Evolutionary conservation across 148 eudicot genomes (phyloP).

Genomic region (Beta vulgaris): DNA sequence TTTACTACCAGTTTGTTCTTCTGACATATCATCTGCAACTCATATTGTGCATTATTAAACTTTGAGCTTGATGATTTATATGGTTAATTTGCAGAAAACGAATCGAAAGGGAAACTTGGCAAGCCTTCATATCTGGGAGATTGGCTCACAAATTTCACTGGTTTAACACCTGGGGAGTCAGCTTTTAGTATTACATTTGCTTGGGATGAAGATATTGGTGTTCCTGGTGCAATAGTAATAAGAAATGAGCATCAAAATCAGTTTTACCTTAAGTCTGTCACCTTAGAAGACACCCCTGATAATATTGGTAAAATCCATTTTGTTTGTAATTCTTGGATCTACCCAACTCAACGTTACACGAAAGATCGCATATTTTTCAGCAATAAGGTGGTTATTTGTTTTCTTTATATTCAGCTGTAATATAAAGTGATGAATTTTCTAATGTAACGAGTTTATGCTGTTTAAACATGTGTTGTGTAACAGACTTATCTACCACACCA

Average conservation of each 20-base stretch:
- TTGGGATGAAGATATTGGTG: conserved; percentile 61
- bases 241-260: conserved; percentile 57
- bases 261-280: conserved; percentile 66
- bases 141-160: conserved; percentile 44
- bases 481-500: conserved; percentile 65
- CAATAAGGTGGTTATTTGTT: conserved; percentile 49
- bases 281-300: conserved; percentile 55
- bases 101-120: conserved; percentile 37
- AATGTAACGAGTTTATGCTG: background rate
- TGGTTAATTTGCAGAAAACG: conserved; percentile 19
- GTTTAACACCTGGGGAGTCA: conserved; percentile 43
- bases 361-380: conserved; percentile 63
- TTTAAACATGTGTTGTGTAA: background rate
- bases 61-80: no score
- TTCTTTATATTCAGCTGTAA: background rate
- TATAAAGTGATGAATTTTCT: background rate
- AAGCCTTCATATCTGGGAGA: conserved; percentile 40
- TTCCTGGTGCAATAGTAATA: conserved; percentile 71
- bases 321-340: conserved; percentile 78
- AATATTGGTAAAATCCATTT: conserved; percentile 55
- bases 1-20: no score
- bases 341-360: conserved; percentile 51
- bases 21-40: no score
- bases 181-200: conserved; percentile 52
- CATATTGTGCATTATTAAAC: background rate